Conservation (phyloP, 2,329 filamentous ascomycete species). For the Stemphylium vesicarium region DNA sequence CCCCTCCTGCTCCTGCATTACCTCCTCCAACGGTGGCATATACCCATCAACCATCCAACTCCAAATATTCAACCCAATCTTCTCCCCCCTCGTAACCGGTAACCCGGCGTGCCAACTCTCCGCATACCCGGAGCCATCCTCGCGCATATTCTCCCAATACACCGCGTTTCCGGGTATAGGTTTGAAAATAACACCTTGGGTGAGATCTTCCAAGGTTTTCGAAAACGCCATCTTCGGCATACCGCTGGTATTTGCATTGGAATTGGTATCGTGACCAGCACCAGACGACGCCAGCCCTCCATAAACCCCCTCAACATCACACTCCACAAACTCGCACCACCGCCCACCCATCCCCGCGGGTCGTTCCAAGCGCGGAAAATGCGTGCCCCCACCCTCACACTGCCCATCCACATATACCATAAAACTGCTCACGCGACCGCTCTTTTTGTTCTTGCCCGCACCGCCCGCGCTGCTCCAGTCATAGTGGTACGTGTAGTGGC, state of each 20-base stretch:
- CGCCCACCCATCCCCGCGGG: slow-evolving; percentile 49
- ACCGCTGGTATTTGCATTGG: slow-evolving; percentile 23
- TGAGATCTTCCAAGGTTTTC: slow-evolving; percentile 13
- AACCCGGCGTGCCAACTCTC: slow-evolving; percentile 68
- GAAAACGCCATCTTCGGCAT: neutral
- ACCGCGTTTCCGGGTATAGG: slow-evolving; percentile 65
- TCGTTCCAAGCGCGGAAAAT: slow-evolving; percentile 61
- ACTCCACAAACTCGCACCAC: slow-evolving; percentile 67
- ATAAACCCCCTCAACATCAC: slow-evolving; percentile 36
- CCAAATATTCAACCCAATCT: slow-evolving; percentile 70
- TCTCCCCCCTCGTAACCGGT: slow-evolving; percentile 62
- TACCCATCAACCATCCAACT: slow-evolving; percentile 62
- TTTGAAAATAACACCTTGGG: slow-evolving; percentile 63
- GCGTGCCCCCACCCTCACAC: slow-evolving; percentile 65
- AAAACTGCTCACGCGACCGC: slow-evolving; percentile 61
- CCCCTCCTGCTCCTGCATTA: neutral
- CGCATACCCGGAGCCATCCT: slow-evolving; percentile 62
- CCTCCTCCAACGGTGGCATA: slow-evolving; percentile 19
- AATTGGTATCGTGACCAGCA: no score
- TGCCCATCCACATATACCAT: slow-evolving; percentile 65
- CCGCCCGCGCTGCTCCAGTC: slow-evolving; percentile 54
- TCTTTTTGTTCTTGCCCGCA: slow-evolving; percentile 28
- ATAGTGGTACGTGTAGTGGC: slow-evolving; percentile 66
- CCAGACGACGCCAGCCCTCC: neutral
- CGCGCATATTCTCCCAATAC: slow-evolving; percentile 66